Evolutionary conservation across 352 stramenopile genomes (phyloP).

Genomic region (Elongisporangium undulatum): DNA sequence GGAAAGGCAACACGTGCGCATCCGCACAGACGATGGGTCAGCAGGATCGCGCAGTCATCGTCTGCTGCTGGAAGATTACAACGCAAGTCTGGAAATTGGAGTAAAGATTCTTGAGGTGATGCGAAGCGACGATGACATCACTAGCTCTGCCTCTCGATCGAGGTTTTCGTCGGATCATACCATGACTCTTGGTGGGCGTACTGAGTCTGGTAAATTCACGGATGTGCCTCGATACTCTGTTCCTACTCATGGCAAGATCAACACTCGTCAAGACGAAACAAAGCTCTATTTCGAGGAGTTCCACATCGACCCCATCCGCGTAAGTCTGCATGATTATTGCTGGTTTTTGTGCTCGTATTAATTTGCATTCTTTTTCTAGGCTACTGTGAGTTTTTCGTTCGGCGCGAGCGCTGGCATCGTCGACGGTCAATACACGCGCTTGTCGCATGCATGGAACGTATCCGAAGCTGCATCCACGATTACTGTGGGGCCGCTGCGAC

Average conservation of each 20-base stretch:
- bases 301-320: conserved; percentile 74
- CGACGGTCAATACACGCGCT: conserved; percentile 39
- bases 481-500: conserved; percentile 69
- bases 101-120: conserved; percentile 69
- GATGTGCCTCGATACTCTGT: conserved; percentile 6
- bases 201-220: not conserved
- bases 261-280: conserved; percentile 37
- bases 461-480: conserved; percentile 28
- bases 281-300: conserved; percentile 91
- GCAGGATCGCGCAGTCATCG: conserved; percentile 31
- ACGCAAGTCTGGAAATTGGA: conserved; percentile 60
- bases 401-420: conserved; percentile 61
- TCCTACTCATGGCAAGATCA: conserved; percentile 23
- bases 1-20: conserved; percentile 1
- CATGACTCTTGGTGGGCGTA: not conserved
- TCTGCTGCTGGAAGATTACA: conserved; percentile 65
- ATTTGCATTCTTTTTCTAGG: conserved; percentile 14
- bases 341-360: not conserved
- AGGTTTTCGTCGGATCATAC: conserved; percentile 13
- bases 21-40: conserved; percentile 12
- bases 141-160: conserved; percentile 35
- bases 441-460: conserved; percentile 27
- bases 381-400: conserved; percentile 84
- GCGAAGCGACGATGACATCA: conserved; percentile 44
- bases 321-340: conserved; percentile 19